phyloP scores from a whole-genome alignment of 805 yeast genomes.

The Wickerhamiella kazuoi region DNA sequence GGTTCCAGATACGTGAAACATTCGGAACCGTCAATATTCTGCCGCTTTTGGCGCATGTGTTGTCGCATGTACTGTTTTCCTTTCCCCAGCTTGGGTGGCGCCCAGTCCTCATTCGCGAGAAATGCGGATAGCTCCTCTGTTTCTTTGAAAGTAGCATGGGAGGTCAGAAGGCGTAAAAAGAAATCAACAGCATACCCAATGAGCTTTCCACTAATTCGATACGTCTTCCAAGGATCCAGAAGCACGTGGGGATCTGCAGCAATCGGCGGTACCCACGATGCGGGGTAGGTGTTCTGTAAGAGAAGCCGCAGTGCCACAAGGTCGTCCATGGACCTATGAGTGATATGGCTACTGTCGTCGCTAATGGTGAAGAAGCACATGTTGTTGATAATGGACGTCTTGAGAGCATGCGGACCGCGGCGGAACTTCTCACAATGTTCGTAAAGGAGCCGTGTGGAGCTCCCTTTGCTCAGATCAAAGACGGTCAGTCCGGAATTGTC shows the following conservation, averaged over 20 bases:
- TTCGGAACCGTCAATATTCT: constrained; percentile 9
- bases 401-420: constrained; percentile 1
- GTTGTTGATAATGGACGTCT: constrained; percentile 1
- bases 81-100: constrained; percentile 19
- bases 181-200: constrained; percentile 30
- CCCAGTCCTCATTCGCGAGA: constrained; percentile 12
- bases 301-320: constrained; percentile 20
- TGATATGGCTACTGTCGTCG: constrained; percentile 11
- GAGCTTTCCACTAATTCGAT: constrained; percentile 21
- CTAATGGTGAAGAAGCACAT: constrained; percentile 6
- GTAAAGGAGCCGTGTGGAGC: constrained; percentile 6
- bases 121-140: constrained; percentile 30
- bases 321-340: constrained; percentile 18
- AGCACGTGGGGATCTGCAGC: constrained; percentile 16
- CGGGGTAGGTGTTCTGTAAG: constrained; percentile 21
- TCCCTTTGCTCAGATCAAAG: constrained; percentile 20
- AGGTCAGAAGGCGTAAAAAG: constrained; percentile 27
- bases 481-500: constrained; percentile 19
- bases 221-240: constrained; percentile 18
- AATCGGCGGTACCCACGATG: constrained; percentile 23
- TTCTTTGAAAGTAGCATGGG: constrained; percentile 22
- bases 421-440: constrained; percentile 11
- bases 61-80: constrained; percentile 18
- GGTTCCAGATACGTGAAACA: constrained; percentile 10
- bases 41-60: constrained; percentile 8